These are phyloP conservation scores for Aspergillus sp. DNA, from an alignment of 2,329 filamentous ascomycete species.

Conservation along the genomic window DNA sequence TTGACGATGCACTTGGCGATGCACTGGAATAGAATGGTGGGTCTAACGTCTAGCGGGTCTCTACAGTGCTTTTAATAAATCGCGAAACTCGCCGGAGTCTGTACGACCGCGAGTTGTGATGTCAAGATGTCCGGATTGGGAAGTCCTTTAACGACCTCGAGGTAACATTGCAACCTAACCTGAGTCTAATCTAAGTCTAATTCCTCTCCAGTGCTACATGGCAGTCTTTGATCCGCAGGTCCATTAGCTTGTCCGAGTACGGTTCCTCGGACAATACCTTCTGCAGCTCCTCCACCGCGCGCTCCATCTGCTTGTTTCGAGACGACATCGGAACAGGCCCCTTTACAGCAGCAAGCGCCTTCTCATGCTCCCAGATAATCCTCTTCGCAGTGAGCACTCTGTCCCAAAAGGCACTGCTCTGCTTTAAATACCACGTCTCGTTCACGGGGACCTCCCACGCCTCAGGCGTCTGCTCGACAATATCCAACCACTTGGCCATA, in stretches of 20 bases:
- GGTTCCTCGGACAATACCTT: slow-evolving; percentile 14
- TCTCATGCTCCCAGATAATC: not conserved
- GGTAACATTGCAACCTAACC: not conserved
- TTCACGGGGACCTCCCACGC: slow-evolving; percentile 24
- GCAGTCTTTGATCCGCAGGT: slow-evolving; percentile 16
- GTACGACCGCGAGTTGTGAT: not conserved
- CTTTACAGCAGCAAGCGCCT: not conserved
- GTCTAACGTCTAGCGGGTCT: not conserved
- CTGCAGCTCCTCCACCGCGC: slow-evolving; percentile 8
- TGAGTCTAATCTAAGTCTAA: not conserved
- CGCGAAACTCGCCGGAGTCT: not conserved
- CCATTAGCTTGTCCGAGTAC: slow-evolving; percentile 10
- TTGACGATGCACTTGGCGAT: no score
- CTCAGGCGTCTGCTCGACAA: slow-evolving; percentile 19
- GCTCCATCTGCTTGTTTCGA: not conserved
- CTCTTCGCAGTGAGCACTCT: slow-evolving; percentile 9
- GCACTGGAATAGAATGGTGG: not conserved
- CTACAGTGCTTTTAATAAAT: not conserved
- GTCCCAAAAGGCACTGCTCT: slow-evolving; percentile 24
- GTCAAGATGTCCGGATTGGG: not conserved
- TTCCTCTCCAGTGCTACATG: not conserved
- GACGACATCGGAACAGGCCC: not conserved
- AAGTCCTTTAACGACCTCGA: no score
- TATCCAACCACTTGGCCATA: slow-evolving; percentile 29
- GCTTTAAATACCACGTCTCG: slow-evolving; percentile 22